phyloP scores from a whole-genome alignment of 192 early-diverging fungal genomes.

The Linnemannia exigua region DNA sequence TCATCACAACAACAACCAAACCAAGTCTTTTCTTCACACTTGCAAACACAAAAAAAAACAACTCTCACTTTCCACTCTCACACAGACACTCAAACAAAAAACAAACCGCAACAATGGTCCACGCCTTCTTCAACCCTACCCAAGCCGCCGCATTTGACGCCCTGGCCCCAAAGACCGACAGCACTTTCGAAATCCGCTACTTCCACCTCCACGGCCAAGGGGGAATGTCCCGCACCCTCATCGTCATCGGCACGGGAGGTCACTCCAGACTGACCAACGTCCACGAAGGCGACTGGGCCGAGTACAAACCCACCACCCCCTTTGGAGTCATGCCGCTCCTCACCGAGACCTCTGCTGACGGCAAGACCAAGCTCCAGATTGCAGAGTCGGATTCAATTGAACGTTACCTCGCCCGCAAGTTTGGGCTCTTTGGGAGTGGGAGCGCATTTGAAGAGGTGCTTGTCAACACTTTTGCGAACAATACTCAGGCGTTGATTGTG shows the following conservation, averaged over 20 bases:
- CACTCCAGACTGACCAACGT: conserved; percentile 45
- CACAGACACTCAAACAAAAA: not conserved
- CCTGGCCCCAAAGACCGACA: conserved; percentile 7
- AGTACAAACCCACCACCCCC: conserved; percentile 58
- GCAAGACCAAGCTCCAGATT: conserved; percentile 40
- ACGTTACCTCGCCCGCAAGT: conserved; percentile 61
- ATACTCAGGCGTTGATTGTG: conserved; percentile 24
- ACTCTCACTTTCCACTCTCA: not conserved
- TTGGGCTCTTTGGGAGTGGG: conserved; percentile 33
- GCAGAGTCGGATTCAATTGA: conserved; percentile 63
- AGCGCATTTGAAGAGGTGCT: conserved; percentile 41
- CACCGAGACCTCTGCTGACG: conserved; percentile 51
- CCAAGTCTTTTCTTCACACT: not conserved
- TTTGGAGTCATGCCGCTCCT: conserved; percentile 66
- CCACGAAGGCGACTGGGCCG: conserved; percentile 52
- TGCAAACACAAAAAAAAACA: not conserved
- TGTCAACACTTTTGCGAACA: conserved; percentile 41
- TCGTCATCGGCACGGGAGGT: conserved; percentile 52
- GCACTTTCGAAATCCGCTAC: conserved; percentile 38
- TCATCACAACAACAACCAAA: not conserved
- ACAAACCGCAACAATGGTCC: conserved; percentile 4
- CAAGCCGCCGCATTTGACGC: conserved; percentile 36
- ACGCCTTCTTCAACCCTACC: conserved; percentile 36
- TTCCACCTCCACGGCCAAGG: conserved; percentile 21
- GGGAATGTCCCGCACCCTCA: not conserved